Evolutionary conservation across 371 early-diverging fungal genomes (phyloP).

Genomic region (Entomophthora muscae): DNA sequence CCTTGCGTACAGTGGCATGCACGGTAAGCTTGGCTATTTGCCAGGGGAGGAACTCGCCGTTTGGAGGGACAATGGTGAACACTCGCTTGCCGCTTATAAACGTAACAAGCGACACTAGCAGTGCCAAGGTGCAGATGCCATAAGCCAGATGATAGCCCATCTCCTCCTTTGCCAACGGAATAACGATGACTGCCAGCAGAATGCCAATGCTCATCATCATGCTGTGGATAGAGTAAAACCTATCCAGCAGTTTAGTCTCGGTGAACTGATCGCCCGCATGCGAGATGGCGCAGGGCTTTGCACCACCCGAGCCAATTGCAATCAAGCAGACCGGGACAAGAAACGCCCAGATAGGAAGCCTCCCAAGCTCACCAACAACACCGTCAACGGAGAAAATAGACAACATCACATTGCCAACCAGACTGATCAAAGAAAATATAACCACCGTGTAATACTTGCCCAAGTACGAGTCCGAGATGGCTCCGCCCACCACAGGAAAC

Average conservation of each 20-base stretch:
- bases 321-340: not conserved
- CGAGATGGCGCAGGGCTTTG: conserved; percentile 26
- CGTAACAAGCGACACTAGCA: conserved; percentile 16
- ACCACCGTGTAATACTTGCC: conserved; percentile 51
- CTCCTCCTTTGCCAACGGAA: not conserved
- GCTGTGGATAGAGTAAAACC: conserved; percentile 1
- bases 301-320: conserved; percentile 25
- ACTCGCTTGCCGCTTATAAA: too few relatives aligned
- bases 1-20: not conserved
- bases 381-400: conserved; percentile 6
- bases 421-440: conserved; percentile 7
- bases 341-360: not conserved
- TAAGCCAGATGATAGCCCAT: conserved; percentile 1
- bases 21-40: conserved; percentile 14
- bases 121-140: not conserved
- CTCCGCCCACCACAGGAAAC: too few relatives aligned
- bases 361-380: not conserved
- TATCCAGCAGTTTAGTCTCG: not conserved
- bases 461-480: too few relatives aligned
- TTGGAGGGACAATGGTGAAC: conserved; percentile 34
- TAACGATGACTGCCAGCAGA: not conserved
- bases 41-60: conserved; percentile 28
- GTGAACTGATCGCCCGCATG: conserved; percentile 27
- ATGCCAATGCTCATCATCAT: conserved; percentile 1
- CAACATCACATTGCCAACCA: not conserved